Conservation (phyloP, 148 eudicot species). For the Rhododendron williamsianum region DNA sequence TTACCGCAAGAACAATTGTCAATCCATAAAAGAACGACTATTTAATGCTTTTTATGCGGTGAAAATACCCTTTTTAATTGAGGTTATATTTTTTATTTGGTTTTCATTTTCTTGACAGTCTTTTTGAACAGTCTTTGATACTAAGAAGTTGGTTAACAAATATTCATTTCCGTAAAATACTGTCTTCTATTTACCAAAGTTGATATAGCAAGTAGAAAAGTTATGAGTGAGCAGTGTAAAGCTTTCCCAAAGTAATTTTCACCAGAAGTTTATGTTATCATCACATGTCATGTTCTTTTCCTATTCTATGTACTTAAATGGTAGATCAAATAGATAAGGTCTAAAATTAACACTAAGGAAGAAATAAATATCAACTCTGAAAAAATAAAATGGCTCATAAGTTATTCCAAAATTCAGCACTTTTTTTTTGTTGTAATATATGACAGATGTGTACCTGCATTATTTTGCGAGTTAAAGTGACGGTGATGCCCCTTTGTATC, state of each 20-base stretch:
- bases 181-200: background rate
- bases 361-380: background rate
- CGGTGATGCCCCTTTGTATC: constrained; percentile 61
- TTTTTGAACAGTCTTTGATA: background rate
- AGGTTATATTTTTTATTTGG: background rate
- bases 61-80: background rate
- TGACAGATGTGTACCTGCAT: constrained; percentile 59
- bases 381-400: background rate
- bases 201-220: background rate
- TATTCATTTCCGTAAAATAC: background rate
- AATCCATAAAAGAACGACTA: background rate
- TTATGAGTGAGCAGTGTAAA: background rate
- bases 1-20: background rate
- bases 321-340: background rate
- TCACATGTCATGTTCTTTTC: background rate
- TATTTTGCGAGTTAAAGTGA: constrained; percentile 79
- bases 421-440: background rate
- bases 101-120: background rate
- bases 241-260: background rate
- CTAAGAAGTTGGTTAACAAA: background rate
- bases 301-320: background rate
- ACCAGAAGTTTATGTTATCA: background rate
- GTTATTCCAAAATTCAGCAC: background rate
- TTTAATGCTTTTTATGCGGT: background rate
- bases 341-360: background rate